These are phyloP conservation scores for Boletus huronensis DNA, from an alignment of 768 basidiomycete genomes.

Conservation along the genomic window DNA sequence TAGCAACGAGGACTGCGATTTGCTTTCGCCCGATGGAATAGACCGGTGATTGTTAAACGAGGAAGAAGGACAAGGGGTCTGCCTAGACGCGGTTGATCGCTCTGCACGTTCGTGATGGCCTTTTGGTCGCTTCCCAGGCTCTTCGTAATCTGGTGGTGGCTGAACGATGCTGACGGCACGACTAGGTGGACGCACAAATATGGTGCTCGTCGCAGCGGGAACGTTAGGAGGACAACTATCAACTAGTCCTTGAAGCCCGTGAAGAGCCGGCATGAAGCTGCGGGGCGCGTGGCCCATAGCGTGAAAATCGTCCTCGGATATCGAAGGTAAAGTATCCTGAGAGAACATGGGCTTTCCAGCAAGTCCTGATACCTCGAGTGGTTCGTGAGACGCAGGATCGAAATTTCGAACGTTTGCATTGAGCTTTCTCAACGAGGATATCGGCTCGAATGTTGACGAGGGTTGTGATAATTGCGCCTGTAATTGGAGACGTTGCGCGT, in stretches of 20 bases:
- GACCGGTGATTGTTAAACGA: slow-evolving; percentile 6
- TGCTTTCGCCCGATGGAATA: background rate
- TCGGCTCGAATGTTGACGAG: slow-evolving; percentile 9
- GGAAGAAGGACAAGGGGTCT: background rate
- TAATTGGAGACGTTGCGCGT: slow-evolving; percentile 30
- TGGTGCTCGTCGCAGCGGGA: background rate
- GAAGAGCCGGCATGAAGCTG: slow-evolving; percentile 3
- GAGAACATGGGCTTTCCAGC: slow-evolving; percentile 6
- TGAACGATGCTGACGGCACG: slow-evolving; percentile 32
- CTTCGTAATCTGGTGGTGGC: slow-evolving; percentile 23
- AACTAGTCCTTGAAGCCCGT: background rate
- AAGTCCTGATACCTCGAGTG: background rate
- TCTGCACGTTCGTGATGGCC: slow-evolving; percentile 8
- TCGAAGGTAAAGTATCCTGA: slow-evolving; percentile 23
- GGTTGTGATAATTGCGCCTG: slow-evolving; percentile 10
- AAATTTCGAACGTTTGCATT: slow-evolving; percentile 9
- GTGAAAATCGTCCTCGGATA: slow-evolving; percentile 39
- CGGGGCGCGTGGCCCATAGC: slow-evolving; percentile 15
- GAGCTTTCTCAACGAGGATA: slow-evolving; percentile 3
- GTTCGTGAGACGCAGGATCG: background rate
- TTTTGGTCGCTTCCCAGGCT: slow-evolving; percentile 14
- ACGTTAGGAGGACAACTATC: background rate
- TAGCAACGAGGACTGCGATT: slow-evolving; percentile 8
- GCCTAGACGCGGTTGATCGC: slow-evolving; percentile 4
- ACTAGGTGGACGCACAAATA: slow-evolving; percentile 23